phyloP scores from a whole-genome alignment of 2,329 filamentous ascomycete species.

The Rhynchosporium graminicola region DNA sequence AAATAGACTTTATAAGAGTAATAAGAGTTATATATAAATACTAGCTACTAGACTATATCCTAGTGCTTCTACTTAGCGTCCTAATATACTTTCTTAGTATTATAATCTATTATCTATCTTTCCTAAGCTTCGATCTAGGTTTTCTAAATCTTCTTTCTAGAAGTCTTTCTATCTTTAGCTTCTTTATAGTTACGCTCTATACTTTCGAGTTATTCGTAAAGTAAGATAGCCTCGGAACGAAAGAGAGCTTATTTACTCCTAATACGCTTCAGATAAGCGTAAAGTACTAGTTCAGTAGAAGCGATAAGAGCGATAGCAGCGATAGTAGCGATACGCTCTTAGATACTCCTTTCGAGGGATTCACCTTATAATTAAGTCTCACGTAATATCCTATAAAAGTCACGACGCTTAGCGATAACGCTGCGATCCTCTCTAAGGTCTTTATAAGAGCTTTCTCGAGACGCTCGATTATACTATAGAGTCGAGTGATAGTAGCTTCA shows the following conservation, averaged over 20 bases:
- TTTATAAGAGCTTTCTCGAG: slow-evolving; percentile 52
- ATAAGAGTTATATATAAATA: too few relatives aligned
- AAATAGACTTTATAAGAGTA: too few relatives aligned
- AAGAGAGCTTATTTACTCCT: slow-evolving; percentile 62
- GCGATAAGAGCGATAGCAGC: slow-evolving; percentile 51
- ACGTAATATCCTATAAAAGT: slow-evolving; percentile 61
- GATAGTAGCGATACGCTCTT: slow-evolving; percentile 51
- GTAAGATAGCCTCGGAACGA: slow-evolving; percentile 28
- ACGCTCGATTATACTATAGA: slow-evolving; percentile 50
- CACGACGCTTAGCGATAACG: slow-evolving; percentile 56
- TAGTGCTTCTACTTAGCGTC: slow-evolving; percentile 6
- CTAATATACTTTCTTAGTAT: slow-evolving; percentile 4
- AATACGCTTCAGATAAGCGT: slow-evolving; percentile 67
- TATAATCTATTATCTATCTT: slow-evolving; percentile 2
- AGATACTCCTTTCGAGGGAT: slow-evolving; percentile 45
- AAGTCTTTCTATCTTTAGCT: slow-evolving; percentile 43
- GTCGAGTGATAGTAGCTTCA: slow-evolving; percentile 48
- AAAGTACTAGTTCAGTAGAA: slow-evolving; percentile 58
- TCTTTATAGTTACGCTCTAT: slow-evolving; percentile 45
- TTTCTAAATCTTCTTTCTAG: slow-evolving; percentile 21
- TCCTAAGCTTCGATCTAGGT: slow-evolving; percentile 11
- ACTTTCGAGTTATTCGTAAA: slow-evolving; percentile 31
- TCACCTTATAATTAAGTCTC: slow-evolving; percentile 62
- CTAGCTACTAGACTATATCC: neutral
- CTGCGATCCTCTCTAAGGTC: slow-evolving; percentile 60